These are phyloP conservation scores for Quercus phellos DNA, from an alignment of 331 rosid genomes.

Conservation along the genomic window DNA sequence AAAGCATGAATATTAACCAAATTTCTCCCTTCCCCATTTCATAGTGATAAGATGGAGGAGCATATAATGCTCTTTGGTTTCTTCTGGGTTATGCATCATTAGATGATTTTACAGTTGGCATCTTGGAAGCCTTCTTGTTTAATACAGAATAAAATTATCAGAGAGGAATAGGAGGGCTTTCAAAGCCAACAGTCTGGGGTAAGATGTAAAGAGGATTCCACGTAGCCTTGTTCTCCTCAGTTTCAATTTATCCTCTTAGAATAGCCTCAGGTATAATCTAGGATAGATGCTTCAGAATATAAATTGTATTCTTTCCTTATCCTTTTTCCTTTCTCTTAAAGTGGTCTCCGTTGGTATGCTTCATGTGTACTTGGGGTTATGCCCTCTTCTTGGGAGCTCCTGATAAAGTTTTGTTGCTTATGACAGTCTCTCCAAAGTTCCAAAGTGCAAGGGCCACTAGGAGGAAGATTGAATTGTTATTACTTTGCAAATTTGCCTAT, in stretches of 20 bases:
- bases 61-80: neutral
- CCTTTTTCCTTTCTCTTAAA: neutral
- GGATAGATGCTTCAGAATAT: neutral
- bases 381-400: no score
- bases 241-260: neutral
- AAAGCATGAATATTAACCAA: neutral
- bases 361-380: neutral
- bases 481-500: no score
- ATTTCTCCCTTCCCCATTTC: neutral
- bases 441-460: no score
- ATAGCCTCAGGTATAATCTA: neutral
- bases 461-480: no score
- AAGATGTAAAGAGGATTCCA: neutral
- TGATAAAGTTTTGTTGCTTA: no score
- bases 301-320: no score
- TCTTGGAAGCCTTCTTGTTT: neutral
- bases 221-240: neutral
- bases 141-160: no score
- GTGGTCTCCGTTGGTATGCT: neutral
- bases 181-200: neutral
- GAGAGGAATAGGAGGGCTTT: neutral
- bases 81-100: neutral
- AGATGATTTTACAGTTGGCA: neutral
- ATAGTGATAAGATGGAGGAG: neutral
- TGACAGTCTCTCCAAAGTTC: no score